Evolutionary conservation across 805 yeast species (phyloP).

Genomic region (Wickerhamiella lipophila): DNA sequence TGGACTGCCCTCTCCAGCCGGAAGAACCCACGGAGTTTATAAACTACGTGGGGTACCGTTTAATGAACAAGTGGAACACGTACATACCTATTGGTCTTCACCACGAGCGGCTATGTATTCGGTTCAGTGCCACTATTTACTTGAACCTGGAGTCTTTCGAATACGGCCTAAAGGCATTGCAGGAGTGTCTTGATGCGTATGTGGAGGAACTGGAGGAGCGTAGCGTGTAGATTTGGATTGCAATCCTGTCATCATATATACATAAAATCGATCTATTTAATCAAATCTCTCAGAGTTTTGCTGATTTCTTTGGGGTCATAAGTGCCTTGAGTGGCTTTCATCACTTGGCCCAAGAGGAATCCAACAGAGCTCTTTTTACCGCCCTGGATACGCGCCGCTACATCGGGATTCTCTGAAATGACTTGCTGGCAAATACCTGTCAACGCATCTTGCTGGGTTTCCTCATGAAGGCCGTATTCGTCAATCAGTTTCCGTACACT

Average conservation of each 20-base stretch:
- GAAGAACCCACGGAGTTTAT: slow-evolving; percentile 19
- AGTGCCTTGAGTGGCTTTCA: slow-evolving; percentile 64
- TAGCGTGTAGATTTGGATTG: not conserved
- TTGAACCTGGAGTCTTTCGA: slow-evolving; percentile 44
- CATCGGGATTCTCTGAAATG: slow-evolving; percentile 36
- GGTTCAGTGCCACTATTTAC: slow-evolving; percentile 52
- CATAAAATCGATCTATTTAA: not conserved
- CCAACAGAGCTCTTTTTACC: slow-evolving; percentile 63
- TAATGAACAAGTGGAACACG: slow-evolving; percentile 31
- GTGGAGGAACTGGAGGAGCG: slow-evolving; percentile 19
- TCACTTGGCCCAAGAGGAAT: slow-evolving; percentile 69
- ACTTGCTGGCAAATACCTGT: slow-evolving; percentile 36
- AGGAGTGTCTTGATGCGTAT: slow-evolving; percentile 25
- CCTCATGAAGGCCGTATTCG: slow-evolving; percentile 7
- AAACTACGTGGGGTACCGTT: slow-evolving; percentile 18
- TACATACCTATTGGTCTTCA: slow-evolving; percentile 38
- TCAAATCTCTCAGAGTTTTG: slow-evolving; percentile 22
- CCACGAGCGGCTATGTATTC: slow-evolving; percentile 32
- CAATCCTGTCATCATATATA: not conserved
- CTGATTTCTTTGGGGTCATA: slow-evolving; percentile 21
- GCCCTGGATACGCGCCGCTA: slow-evolving; percentile 41
- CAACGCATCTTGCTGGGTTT: slow-evolving; percentile 29
- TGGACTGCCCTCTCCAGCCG: slow-evolving; percentile 30
- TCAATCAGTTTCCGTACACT: not conserved
- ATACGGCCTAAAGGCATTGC: slow-evolving; percentile 34